phyloP scores from a whole-genome alignment of 2,329 filamentous ascomycete species.

The Fusarium sulawesiense region DNA sequence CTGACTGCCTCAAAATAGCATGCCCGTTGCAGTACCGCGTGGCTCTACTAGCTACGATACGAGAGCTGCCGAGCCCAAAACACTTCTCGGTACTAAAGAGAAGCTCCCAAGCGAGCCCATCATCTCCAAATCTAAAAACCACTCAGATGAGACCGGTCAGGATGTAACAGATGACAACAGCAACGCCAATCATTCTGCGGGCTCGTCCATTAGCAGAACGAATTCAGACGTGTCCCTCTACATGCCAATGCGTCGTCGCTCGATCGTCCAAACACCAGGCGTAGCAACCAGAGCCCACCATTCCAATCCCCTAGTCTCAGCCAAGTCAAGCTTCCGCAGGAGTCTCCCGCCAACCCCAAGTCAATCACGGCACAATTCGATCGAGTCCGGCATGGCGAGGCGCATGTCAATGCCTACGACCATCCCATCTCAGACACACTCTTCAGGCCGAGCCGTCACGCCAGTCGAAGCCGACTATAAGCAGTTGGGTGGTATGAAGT shows the following conservation, averaged over 20 bases:
- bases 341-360: constrained; percentile 54
- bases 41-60: constrained; percentile 35
- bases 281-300: constrained; percentile 58
- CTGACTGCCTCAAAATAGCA: constrained; percentile 36
- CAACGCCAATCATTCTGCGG: constrained; percentile 33
- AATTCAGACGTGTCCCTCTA: constrained; percentile 62
- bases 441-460: constrained; percentile 47
- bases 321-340: constrained; percentile 52
- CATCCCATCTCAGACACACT: constrained; percentile 28
- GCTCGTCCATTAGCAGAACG: constrained; percentile 42
- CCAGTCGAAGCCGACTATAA: constrained; percentile 67
- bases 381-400: constrained; percentile 52
- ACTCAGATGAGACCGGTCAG: constrained; percentile 29
- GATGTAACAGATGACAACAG: constrained; percentile 41
- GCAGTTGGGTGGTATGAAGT: constrained; percentile 71
- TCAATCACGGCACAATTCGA: constrained; percentile 54
- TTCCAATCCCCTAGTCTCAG: constrained; percentile 36
- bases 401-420: constrained; percentile 51
- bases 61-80: constrained; percentile 35
- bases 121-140: constrained; percentile 21
- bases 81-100: constrained; percentile 25
- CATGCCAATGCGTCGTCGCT: constrained; percentile 61
- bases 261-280: constrained; percentile 61
- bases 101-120: constrained; percentile 28
- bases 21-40: constrained; percentile 27